Conservation (phyloP, 371 early-diverging fungal species). For the Apophysomyces variabilis region DNA sequence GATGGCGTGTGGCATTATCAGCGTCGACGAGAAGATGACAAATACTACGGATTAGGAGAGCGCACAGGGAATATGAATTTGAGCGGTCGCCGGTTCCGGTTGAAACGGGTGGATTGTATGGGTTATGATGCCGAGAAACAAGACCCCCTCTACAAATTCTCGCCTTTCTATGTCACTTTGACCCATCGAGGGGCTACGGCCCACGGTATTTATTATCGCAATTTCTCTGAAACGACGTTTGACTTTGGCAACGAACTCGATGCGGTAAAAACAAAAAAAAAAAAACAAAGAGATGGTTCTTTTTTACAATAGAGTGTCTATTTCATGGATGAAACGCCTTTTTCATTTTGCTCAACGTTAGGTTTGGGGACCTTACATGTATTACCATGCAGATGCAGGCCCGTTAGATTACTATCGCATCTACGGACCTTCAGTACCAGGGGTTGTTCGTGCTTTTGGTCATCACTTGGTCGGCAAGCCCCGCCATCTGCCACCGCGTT, state of each 20-base stretch:
- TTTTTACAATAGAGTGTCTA: too few relatives aligned
- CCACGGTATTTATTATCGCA: conserved; percentile 63
- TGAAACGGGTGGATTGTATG: conserved; percentile 59
- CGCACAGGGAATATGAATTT: conserved; percentile 52
- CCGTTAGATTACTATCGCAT: conserved; percentile 62
- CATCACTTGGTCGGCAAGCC: conserved; percentile 46
- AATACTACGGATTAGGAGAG: conserved; percentile 62
- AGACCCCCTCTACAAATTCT: conserved; percentile 68
- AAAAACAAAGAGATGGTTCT: too few relatives aligned
- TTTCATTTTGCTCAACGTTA: conserved; percentile 27
- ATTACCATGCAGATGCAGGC: conserved; percentile 33
- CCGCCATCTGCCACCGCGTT: conserved; percentile 53
- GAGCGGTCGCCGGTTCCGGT: conserved; percentile 50
- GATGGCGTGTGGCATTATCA: conserved; percentile 45
- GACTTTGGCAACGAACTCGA: conserved; percentile 59
- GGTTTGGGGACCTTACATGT: conserved; percentile 62
- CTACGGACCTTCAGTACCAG: conserved; percentile 51
- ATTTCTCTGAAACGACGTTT: conserved; percentile 41
- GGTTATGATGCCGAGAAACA: conserved; percentile 59
- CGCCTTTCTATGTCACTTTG: conserved; percentile 56
- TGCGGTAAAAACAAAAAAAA: conserved; percentile 27
- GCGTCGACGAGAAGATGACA: conserved; percentile 23
- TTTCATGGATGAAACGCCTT: not conserved
- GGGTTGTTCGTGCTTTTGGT: conserved; percentile 45
- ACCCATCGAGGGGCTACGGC: conserved; percentile 36